phyloP scores from a whole-genome alignment of 2,329 filamentous ascomycete genomes.

The Aureobasidium uvarum region DNA sequence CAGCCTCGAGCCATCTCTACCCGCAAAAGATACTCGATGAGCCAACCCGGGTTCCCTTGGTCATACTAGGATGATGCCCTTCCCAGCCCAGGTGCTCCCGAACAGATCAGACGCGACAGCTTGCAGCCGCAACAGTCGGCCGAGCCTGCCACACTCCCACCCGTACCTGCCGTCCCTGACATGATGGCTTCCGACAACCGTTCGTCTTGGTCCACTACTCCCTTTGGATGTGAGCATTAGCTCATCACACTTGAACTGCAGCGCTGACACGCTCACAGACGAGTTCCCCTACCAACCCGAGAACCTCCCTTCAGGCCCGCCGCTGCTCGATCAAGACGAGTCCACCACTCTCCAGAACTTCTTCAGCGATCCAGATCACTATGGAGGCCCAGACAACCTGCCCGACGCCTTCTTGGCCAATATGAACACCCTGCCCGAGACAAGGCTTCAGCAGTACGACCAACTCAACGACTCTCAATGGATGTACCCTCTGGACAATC shows the following conservation, averaged over 20 bases:
- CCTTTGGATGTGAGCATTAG: constrained; percentile 20
- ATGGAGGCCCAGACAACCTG: constrained; percentile 4
- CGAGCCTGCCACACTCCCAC: background rate
- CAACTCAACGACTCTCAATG: constrained; percentile 18
- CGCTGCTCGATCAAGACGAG: constrained; percentile 26
- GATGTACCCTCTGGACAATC: constrained; percentile 13
- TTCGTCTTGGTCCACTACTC: constrained; percentile 18
- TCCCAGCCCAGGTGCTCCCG: background rate
- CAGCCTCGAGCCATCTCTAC: background rate
- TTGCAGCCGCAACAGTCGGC: constrained; percentile 9
- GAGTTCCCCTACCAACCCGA: constrained; percentile 15
- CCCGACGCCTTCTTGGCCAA: constrained; percentile 1
- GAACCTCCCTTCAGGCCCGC: constrained; percentile 16
- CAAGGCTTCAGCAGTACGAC: constrained; percentile 1
- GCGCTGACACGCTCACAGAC: constrained; percentile 12
- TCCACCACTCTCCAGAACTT: constrained; percentile 26
- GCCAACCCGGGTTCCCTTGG: background rate
- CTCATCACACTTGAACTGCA: background rate
- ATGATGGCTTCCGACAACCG: constrained; percentile 23
- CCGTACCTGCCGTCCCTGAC: background rate
- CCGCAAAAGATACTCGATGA: constrained; percentile 6
- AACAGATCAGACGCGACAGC: constrained; percentile 15
- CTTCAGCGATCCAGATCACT: constrained; percentile 27
- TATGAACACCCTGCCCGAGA: constrained; percentile 9
- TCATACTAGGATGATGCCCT: constrained; percentile 22